A percentile compares a stretch with the other conserved stretches of the same genome.
Conservation (phyloP, 768 basidiomycete species). For the Kwoniella dejecticola region DNA sequence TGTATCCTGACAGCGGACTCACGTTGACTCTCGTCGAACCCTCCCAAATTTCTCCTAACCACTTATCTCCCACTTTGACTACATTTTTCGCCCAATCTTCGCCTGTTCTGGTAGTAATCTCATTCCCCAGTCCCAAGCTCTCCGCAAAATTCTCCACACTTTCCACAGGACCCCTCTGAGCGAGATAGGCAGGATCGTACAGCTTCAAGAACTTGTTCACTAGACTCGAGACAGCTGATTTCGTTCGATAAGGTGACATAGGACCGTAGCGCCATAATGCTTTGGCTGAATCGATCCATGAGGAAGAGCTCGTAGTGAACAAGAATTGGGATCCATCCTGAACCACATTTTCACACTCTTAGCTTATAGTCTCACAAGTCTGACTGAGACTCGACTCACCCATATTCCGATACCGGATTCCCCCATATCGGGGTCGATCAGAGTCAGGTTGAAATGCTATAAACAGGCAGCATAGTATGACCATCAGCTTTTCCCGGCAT, state of each 20-base stretch:
- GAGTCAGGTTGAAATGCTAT: conserved; percentile 44
- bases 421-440: conserved; percentile 33
- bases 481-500: too few relatives aligned
- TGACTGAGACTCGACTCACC: conserved; percentile 19
- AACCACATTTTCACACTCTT: neutral
- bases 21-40: conserved; percentile 82
- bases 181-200: conserved; percentile 55
- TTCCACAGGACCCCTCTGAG: conserved; percentile 29
- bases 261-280: conserved; percentile 77
- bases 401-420: conserved; percentile 45
- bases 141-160: conserved; percentile 44
- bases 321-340: conserved; percentile 82
- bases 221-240: conserved; percentile 48
- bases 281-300: conserved; percentile 74
- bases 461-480: too few relatives aligned
- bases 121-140: conserved; percentile 35
- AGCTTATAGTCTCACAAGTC: neutral
- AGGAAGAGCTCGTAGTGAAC: conserved; percentile 41
- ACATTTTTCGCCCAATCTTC: conserved; percentile 62
- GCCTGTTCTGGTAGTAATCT: conserved; percentile 61
- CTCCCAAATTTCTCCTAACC: conserved; percentile 73
- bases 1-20: conserved; percentile 52
- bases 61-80: conserved; percentile 64
- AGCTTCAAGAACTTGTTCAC: conserved; percentile 65
- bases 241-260: conserved; percentile 63